phyloP scores from a whole-genome alignment of 2,329 filamentous ascomycete genomes.

The Tolypocladium inflatum region DNA sequence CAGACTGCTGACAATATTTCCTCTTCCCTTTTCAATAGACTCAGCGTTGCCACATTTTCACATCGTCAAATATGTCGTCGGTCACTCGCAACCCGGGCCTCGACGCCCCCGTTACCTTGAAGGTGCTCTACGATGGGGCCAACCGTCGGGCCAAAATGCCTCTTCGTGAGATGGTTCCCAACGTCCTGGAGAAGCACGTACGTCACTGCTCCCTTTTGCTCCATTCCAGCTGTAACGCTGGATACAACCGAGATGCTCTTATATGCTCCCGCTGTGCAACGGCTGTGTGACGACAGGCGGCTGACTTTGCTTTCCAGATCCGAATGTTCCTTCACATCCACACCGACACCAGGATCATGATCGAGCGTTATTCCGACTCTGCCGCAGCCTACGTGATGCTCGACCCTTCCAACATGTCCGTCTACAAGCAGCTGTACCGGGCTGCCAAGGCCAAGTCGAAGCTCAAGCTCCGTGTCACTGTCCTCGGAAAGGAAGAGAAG shows the following conservation, averaged over 20 bases:
- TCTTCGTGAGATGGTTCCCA: slow-evolving; percentile 70
- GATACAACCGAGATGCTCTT: neutral
- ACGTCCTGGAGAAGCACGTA: slow-evolving; percentile 75
- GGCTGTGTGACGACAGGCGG: neutral
- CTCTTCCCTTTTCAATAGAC: neutral
- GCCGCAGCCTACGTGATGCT: slow-evolving; percentile 72
- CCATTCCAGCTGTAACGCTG: neutral
- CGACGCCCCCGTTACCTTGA: slow-evolving; percentile 59
- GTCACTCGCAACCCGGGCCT: slow-evolving; percentile 10
- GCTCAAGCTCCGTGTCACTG: slow-evolving; percentile 73
- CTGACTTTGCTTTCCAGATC: slow-evolving; percentile 13
- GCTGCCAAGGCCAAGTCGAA: slow-evolving; percentile 98
- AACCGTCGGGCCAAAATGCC: slow-evolving; percentile 83
- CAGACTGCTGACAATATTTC: neutral
- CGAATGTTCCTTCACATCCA: slow-evolving; percentile 26
- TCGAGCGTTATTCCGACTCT: slow-evolving; percentile 95
- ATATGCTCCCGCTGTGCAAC: neutral
- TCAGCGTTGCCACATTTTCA: neutral
- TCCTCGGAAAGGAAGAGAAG: slow-evolving; percentile 24
- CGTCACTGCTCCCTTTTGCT: slow-evolving; percentile 18
- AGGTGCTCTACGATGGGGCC: slow-evolving; percentile 67
- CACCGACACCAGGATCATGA: slow-evolving; percentile 35
- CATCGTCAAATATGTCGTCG: slow-evolving; percentile 16
- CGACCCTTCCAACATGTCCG: slow-evolving; percentile 64
- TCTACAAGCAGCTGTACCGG: slow-evolving; percentile 95